Conservation (phyloP, 2,329 filamentous ascomycete genomes). For the Aspergillus oerlinghausenensis region DNA sequence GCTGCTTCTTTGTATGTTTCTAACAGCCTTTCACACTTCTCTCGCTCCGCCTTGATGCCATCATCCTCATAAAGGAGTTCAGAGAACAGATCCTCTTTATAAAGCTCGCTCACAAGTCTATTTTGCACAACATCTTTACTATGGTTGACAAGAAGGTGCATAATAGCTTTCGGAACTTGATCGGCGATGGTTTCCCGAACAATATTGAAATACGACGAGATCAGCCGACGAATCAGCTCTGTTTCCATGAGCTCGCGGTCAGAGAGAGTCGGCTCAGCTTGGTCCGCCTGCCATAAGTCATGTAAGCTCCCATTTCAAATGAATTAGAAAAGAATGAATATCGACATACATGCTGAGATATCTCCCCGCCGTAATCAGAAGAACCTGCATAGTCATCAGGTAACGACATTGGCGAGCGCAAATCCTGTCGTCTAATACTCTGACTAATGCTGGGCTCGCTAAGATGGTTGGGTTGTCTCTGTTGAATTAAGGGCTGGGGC, state of each 20-base stretch:
- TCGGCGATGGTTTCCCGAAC: conserved; percentile 98
- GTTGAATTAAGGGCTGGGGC: conserved; percentile 37
- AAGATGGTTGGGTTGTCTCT: conserved; percentile 71
- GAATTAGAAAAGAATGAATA: neutral
- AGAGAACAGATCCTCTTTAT: conserved; percentile 85
- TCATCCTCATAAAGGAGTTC: conserved; percentile 97
- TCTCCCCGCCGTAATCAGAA: conserved; percentile 40
- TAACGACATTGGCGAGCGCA: conserved; percentile 41
- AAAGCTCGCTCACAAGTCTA: conserved; percentile 88
- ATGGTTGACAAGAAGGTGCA: conserved; percentile 97
- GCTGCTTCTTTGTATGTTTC: conserved; percentile 95
- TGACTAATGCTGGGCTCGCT: conserved; percentile 78
- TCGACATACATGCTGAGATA: conserved; percentile 46
- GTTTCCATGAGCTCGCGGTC: conserved; percentile 97
- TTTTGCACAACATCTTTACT: conserved; percentile 98
- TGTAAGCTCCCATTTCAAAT: conserved; percentile 3
- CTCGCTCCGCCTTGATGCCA: conserved; percentile 90
- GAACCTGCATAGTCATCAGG: conserved; percentile 36
- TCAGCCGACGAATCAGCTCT: conserved; percentile 90
- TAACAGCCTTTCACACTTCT: conserved; percentile 96
- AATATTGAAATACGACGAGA: conserved; percentile 98
- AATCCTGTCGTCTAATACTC: conserved; percentile 67
- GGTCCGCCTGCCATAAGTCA: conserved; percentile 32
- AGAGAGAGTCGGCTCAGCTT: conserved; percentile 78
- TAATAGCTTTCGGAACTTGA: conserved; percentile 96